Conservation (phyloP, 225 moss, liverwort and hornwort species). For the Lunularia cruciata region DNA sequence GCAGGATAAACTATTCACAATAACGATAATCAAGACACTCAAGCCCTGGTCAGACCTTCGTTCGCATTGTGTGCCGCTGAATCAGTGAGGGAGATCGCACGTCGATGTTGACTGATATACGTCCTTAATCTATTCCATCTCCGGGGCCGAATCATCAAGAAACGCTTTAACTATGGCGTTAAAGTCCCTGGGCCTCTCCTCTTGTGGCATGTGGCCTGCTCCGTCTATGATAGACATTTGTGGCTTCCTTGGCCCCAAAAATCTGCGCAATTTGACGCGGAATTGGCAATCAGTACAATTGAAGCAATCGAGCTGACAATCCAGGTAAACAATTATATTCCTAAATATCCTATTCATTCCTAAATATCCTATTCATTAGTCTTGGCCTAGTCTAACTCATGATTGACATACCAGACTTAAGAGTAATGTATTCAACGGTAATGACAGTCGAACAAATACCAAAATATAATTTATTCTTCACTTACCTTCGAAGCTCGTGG, state of each 20-base stretch:
- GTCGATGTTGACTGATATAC: no score
- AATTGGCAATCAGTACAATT: neutral
- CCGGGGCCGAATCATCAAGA: neutral
- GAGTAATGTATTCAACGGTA: neutral
- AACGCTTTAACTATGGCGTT: slow-evolving; percentile 9
- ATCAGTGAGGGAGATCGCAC: no score
- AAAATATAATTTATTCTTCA: neutral
- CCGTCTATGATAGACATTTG: slow-evolving; percentile 33
- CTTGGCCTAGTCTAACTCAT: no score
- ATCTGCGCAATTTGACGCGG: neutral
- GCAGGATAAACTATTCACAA: no score
- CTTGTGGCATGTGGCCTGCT: slow-evolving; percentile 40
- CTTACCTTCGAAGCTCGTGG: slow-evolving; percentile 35
- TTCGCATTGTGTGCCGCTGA: no score
- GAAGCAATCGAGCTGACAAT: no score
- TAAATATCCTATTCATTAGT: neutral
- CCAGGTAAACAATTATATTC: neutral
- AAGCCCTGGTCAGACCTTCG: no score
- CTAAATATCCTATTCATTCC: neutral
- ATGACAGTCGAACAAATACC: neutral
- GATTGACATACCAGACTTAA: no score
- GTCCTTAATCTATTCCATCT: no score
- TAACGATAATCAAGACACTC: no score
- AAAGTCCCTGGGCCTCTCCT: slow-evolving; percentile 24
- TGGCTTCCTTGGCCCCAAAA: slow-evolving; percentile 16